Conservation (phyloP, 1,284 basidiomycete species). For the Lentinula novae-zelandiae region DNA sequence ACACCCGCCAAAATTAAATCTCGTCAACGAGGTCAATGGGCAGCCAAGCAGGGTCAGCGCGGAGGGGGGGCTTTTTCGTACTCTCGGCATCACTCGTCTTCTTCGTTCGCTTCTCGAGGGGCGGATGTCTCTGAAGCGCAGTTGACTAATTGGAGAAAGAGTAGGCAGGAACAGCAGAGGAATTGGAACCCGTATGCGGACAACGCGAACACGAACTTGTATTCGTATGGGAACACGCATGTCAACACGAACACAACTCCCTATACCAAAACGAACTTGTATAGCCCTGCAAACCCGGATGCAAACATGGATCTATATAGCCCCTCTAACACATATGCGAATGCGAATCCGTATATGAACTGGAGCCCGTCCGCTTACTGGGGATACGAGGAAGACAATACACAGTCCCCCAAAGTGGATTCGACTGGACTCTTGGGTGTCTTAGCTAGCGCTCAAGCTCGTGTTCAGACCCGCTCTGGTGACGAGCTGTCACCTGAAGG, state of each 20-base stretch:
- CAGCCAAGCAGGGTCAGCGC: slow-evolving; percentile 21
- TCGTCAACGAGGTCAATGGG: slow-evolving; percentile 21
- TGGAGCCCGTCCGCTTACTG: slow-evolving; percentile 71
- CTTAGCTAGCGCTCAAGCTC: background rate
- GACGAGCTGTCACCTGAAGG: background rate
- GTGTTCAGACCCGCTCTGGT: background rate
- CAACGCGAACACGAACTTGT: background rate
- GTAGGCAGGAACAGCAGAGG: slow-evolving; percentile 46
- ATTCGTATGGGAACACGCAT: background rate
- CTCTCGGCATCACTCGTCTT: slow-evolving; percentile 3
- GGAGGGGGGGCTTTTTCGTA: slow-evolving; percentile 17
- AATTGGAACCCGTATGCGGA: slow-evolving; percentile 25
- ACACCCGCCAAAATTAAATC: slow-evolving; percentile 18
- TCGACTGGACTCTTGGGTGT: background rate
- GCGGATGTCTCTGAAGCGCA: slow-evolving; percentile 55
- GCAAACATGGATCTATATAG: background rate
- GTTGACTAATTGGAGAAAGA: slow-evolving; percentile 39
- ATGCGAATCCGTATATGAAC: background rate
- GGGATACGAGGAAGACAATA: slow-evolving; percentile 49
- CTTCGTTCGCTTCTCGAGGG: slow-evolving; percentile 46
- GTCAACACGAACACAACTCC: background rate
- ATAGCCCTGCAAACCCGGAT: background rate
- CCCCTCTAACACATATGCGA: background rate
- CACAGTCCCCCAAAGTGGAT: background rate
- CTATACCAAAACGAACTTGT: too few species aligned